Evolutionary conservation across 805 yeast genomes (phyloP).

Genomic region (Trichomonascus vanleenenianus): DNA sequence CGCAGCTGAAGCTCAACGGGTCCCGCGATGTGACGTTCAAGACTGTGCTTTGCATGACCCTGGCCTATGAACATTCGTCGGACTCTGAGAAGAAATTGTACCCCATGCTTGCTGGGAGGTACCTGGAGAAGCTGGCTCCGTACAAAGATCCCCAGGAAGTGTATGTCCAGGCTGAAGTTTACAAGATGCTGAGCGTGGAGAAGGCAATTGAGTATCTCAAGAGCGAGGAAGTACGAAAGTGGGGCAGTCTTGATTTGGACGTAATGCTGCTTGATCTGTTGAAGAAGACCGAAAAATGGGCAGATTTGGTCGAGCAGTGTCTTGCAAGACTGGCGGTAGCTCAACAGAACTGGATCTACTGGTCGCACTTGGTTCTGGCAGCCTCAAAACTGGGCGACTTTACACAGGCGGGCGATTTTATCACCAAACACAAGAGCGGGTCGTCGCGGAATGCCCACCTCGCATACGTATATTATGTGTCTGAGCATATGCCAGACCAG

Average conservation of each 20-base stretch:
- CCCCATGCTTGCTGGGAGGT: conserved; percentile 52
- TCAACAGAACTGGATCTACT: conserved; percentile 9
- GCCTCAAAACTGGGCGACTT: neutral
- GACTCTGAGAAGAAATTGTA: conserved; percentile 44
- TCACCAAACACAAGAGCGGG: neutral
- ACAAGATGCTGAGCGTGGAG: conserved; percentile 32
- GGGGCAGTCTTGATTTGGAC: conserved; percentile 58
- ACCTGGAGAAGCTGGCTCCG: conserved; percentile 48
- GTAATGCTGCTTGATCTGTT: conserved; percentile 35
- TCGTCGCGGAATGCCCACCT: neutral
- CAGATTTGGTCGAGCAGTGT: conserved; percentile 32
- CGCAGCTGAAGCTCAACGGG: conserved; percentile 16
- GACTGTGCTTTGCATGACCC: conserved; percentile 39
- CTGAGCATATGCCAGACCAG: neutral
- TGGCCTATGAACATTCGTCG: conserved; percentile 30
- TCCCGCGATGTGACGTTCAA: conserved; percentile 17
- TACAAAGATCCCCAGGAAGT: conserved; percentile 54
- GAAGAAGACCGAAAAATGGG: conserved; percentile 36
- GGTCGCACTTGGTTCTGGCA: conserved; percentile 10
- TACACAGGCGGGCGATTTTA: neutral
- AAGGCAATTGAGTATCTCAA: conserved; percentile 30
- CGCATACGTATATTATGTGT: neutral
- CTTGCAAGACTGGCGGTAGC: neutral
- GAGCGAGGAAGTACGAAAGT: conserved; percentile 13
- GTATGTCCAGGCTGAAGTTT: conserved; percentile 48